Base-by-base conservation (phyloP, 441 rosid genomes). In the Erodium texanum region DNA sequence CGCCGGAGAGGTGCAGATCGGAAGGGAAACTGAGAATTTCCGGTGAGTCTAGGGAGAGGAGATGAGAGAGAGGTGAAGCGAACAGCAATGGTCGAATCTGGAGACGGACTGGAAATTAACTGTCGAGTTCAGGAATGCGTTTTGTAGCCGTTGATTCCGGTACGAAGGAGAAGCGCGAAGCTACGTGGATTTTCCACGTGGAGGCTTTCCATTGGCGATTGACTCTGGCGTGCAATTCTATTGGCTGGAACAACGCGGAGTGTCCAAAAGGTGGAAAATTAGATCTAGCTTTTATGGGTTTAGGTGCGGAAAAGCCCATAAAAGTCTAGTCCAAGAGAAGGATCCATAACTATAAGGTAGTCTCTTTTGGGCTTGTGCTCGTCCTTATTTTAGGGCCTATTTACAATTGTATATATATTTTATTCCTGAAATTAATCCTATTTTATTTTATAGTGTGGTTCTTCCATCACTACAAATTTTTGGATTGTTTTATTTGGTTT, bases 131-230 rank as follows among this genome's bases (percentile, higher is more conserved):
- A 3, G 16, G 24, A 4, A 62, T 29, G 64, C 5, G 43, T 0
- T 1, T n/a, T 8, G 11, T 8, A 4, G 64, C 10, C 32, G 73
- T 50, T 56, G 14, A 56, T 54, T 64, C 34, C 7, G 32, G 32
- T 61, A 14, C 24, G 15, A 24, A 22, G 23, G 61, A 54, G 61
- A 65, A 24, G 22, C 32, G 68, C 50, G 62, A 68, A 66, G 66
- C 66, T 70, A 85, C 91, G 86, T 78, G 70, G 85, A 80, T 15
- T 7, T 0, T 76, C 81, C 88, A 87, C 93, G 93, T 87, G 98
- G 86, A 16, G 0, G 48, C 0, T 23, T n/a, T 0, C 52, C 3
- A 87, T 80, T 89, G 91, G 93, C 7, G 5, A 24, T 0, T 78
- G 84, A 80, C 82, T 66, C 66, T 66, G 32, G 12, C 56, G 16